phyloP scores from a whole-genome alignment of 2,329 filamentous ascomycete species.

The Beauveria australis region DNA sequence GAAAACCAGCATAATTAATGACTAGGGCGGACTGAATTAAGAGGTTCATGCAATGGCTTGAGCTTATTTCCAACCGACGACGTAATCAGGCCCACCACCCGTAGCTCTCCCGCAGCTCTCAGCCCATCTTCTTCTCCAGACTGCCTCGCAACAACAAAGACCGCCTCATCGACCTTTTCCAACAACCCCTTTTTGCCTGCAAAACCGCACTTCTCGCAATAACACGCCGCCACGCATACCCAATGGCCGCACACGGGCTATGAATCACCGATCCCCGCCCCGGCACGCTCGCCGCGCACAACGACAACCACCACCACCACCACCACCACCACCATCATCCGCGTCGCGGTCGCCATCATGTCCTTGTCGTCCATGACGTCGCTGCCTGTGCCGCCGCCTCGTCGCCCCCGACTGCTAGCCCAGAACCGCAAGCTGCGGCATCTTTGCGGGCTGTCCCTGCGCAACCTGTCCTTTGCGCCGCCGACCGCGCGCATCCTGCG shows the following conservation, averaged over 20 bases:
- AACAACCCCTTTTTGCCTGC: neutral
- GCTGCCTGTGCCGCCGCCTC: constrained; percentile 26
- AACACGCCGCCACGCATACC: neutral
- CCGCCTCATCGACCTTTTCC: neutral
- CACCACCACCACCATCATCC: neutral
- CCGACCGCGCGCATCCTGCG: constrained; percentile 39
- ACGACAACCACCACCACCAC: neutral
- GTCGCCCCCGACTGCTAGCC: constrained; percentile 46
- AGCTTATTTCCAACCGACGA: neutral
- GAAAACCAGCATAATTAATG: too few species aligned
- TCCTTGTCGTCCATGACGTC: constrained; percentile 12
- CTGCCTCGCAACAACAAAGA: neutral
- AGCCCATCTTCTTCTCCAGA: neutral
- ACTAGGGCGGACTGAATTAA: too few species aligned
- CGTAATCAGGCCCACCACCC: constrained; percentile 6
- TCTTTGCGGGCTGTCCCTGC: constrained; percentile 75
- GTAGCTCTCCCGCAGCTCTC: neutral
- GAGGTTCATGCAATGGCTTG: neutral
- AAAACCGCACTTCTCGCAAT: neutral
- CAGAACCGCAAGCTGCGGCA: constrained; percentile 86
- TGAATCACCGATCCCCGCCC: neutral
- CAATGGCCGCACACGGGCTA: constrained; percentile 8
- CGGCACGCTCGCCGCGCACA: neutral
- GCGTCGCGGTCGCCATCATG: constrained; percentile 17
- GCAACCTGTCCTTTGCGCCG: constrained; percentile 68